Conservation (phyloP, 2,329 filamentous ascomycete species). For the Colletotrichum brevisporum region DNA sequence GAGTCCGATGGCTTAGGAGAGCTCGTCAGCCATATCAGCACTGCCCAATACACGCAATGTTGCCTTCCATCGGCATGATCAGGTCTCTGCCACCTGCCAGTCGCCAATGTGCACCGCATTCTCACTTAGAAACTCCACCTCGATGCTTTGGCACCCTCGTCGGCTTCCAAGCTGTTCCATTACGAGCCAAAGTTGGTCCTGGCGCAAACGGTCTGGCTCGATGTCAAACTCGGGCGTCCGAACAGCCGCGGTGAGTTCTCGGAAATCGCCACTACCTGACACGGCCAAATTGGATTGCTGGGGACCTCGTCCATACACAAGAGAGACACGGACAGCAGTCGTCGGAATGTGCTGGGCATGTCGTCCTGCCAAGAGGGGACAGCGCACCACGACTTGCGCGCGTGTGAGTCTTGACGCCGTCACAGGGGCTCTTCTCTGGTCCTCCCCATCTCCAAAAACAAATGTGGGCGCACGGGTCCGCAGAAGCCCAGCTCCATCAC, state of each 20-base stretch:
- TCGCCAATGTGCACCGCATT: slow-evolving; percentile 57
- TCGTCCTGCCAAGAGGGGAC: slow-evolving; percentile 16
- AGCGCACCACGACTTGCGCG: slow-evolving; percentile 67
- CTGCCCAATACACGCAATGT: background rate
- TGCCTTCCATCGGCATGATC: background rate
- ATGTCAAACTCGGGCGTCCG: slow-evolving; percentile 83
- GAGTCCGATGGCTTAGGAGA: background rate
- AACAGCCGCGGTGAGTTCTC: slow-evolving; percentile 75
- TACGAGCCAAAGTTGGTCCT: slow-evolving; percentile 81
- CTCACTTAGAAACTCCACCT: slow-evolving; percentile 67
- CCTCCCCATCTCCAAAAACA: slow-evolving; percentile 61
- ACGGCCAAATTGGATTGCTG: slow-evolving; percentile 75
- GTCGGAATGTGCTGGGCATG: slow-evolving; percentile 46
- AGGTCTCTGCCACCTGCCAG: slow-evolving; percentile 55
- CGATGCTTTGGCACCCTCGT: slow-evolving; percentile 58
- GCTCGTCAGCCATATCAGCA: background rate
- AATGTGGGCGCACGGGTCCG: slow-evolving; percentile 71
- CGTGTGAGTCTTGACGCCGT: slow-evolving; percentile 68
- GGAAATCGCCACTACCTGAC: slow-evolving; percentile 81
- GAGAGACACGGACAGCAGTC: slow-evolving; percentile 73
- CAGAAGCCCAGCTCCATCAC: slow-evolving; percentile 83
- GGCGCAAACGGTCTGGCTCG: slow-evolving; percentile 70
- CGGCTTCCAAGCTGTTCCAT: slow-evolving; percentile 81
- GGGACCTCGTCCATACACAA: slow-evolving; percentile 81
- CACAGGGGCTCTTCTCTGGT: slow-evolving; percentile 57